A percentile compares a stretch with the other conserved stretches of the same genome.
These are phyloP conservation scores for Aphanomyces stellatus DNA, from an alignment of 352 stramenopile genomes.

Conservation along the genomic window DNA sequence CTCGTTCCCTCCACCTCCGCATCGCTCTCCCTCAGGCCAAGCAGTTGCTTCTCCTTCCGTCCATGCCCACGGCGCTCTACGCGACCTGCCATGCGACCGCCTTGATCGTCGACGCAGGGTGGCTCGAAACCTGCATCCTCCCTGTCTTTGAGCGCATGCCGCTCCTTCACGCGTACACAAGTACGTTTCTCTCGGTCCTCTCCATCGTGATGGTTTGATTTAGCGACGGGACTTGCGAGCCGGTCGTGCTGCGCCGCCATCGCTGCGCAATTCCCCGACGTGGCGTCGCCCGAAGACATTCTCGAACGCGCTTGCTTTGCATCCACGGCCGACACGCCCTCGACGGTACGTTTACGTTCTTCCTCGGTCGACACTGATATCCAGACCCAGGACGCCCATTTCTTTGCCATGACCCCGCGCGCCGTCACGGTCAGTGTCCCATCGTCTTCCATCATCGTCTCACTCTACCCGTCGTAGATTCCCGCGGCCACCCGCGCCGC, in stretches of 20 bases:
- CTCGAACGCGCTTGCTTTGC: constrained; percentile 70
- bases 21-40: neutral
- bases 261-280: neutral
- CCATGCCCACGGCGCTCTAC: constrained; percentile 53
- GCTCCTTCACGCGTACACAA: constrained; percentile 54
- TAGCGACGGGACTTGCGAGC: constrained; percentile 8
- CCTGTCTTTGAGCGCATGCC: constrained; percentile 80
- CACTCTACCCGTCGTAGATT: constrained; percentile 16
- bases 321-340: neutral
- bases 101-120: constrained; percentile 72
- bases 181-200: constrained; percentile 24
- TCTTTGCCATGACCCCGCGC: constrained; percentile 32
- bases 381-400: constrained; percentile 28
- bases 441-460: neutral
- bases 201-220: no score
- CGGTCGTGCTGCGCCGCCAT: constrained; percentile 1
- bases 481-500: constrained; percentile 18
- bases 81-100: constrained; percentile 65
- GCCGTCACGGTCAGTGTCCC: constrained; percentile 28
- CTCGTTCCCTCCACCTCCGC: neutral
- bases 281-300: constrained; percentile 38
- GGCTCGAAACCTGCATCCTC: constrained; percentile 56
- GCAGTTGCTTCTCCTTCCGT: constrained; percentile 39
- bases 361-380: no score
- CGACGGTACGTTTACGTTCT: neutral